Conservation (phyloP, 768 basidiomycete species). For the Tulasnella sp. region DNA sequence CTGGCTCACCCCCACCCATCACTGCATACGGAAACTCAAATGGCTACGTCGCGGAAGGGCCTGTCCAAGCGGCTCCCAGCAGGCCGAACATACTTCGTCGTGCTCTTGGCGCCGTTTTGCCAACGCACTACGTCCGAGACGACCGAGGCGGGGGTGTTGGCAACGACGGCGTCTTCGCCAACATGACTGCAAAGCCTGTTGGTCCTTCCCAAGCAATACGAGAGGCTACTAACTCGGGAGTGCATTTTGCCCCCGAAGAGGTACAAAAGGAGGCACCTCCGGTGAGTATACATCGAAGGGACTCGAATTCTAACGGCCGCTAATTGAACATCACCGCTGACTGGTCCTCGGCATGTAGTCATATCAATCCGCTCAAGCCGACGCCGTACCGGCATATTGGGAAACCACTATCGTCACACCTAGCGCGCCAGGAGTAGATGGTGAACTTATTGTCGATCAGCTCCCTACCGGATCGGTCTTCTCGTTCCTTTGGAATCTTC, state of each 20-base stretch:
- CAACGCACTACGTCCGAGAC: slow-evolving; percentile 43
- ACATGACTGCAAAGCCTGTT: slow-evolving; percentile 81
- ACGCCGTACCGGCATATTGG: slow-evolving; percentile 92
- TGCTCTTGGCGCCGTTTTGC: slow-evolving; percentile 48
- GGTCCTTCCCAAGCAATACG: slow-evolving; percentile 31
- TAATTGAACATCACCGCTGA: neutral
- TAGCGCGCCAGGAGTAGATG: slow-evolving; percentile 40
- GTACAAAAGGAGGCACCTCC: slow-evolving; percentile 75
- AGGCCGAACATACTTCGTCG: slow-evolving; percentile 40
- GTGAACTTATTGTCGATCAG: slow-evolving; percentile 87
- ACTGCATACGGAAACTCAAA: slow-evolving; percentile 58
- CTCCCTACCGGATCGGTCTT: slow-evolving; percentile 82
- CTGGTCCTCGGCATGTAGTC: slow-evolving; percentile 35
- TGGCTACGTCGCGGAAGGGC: slow-evolving; percentile 42
- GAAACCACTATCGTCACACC: slow-evolving; percentile 91
- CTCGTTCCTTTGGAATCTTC: slow-evolving; percentile 63
- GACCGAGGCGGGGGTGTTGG: slow-evolving; percentile 55
- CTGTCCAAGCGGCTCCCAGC: slow-evolving; percentile 31
- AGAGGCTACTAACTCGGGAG: slow-evolving; percentile 31
- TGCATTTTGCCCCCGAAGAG: slow-evolving; percentile 63
- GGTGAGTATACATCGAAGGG: slow-evolving; percentile 39
- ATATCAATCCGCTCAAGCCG: slow-evolving; percentile 76
- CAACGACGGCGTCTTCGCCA: slow-evolving; percentile 93
- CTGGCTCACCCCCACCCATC: slow-evolving; percentile 71
- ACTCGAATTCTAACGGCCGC: neutral